phyloP scores from a whole-genome alignment of 1,284 basidiomycete species.

The Microstroma glucosiphilum region DNA sequence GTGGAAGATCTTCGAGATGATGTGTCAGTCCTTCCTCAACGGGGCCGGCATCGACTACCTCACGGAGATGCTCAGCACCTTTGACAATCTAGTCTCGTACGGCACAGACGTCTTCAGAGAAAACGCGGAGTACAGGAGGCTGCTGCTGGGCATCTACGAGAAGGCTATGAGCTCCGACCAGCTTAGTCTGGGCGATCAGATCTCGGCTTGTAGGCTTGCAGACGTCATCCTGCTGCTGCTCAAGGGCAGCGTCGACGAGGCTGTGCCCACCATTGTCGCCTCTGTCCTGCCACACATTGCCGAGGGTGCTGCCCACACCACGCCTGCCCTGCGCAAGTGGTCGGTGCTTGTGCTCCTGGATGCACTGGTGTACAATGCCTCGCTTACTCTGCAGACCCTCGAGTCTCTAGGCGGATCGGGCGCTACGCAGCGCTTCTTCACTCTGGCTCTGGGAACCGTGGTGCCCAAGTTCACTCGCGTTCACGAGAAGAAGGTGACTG shows the following conservation, averaged over 20 bases:
- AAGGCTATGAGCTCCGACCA: conserved; percentile 66
- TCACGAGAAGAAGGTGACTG: conserved; percentile 79
- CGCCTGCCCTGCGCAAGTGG: conserved; percentile 65
- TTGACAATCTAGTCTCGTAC: conserved; percentile 85
- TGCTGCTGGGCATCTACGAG: conserved; percentile 76
- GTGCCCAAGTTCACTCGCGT: conserved; percentile 68
- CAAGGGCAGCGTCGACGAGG: conserved; percentile 61
- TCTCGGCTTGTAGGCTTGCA: conserved; percentile 77
- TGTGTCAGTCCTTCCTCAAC: conserved; percentile 73
- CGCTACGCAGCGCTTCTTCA: conserved; percentile 65
- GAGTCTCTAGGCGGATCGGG: conserved; percentile 57
- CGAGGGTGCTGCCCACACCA: conserved; percentile 36
- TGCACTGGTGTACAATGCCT: conserved; percentile 75
- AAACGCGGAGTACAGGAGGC: conserved; percentile 69
- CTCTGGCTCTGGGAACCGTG: conserved; percentile 65
- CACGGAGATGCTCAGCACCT: conserved; percentile 75
- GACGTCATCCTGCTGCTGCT: conserved; percentile 76
- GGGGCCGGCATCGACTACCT: conserved; percentile 71
- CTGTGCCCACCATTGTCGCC: conserved; percentile 31
- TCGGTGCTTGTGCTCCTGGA: conserved; percentile 78
- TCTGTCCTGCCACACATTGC: conserved; percentile 27
- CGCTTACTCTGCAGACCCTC: conserved; percentile 68
- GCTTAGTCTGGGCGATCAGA: conserved; percentile 70
- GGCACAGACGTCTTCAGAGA: conserved; percentile 69
- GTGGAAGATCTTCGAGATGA: conserved; percentile 80